Conservation (phyloP, 345 rosid genomes). For the Orychophragmus violaceus region DNA sequence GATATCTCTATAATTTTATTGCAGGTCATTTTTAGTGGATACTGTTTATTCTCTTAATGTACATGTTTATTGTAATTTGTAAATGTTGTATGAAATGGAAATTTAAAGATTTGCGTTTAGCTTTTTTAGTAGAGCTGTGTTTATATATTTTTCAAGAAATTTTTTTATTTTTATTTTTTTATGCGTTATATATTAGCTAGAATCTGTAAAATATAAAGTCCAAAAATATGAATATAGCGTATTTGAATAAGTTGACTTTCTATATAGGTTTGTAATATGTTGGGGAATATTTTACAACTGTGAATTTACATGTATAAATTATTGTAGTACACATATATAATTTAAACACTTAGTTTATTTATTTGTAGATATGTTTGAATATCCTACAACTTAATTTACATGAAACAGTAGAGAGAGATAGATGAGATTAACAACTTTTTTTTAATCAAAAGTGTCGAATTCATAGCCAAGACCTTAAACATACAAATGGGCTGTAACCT, state of each 20-base stretch:
- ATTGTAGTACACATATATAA: no score
- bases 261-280: neutral
- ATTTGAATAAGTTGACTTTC: neutral
- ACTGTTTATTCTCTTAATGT: slow-evolving; percentile 10
- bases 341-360: no score
- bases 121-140: no score
- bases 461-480: no score
- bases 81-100: slow-evolving; percentile 8
- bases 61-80: slow-evolving; percentile 20
- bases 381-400: neutral
- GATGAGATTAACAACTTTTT: no score
- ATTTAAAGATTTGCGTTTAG: neutral
- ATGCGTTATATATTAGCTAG: neutral
- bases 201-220: no score
- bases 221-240: neutral
- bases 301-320: neutral
- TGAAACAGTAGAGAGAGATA: neutral
- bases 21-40: slow-evolving; percentile 15
- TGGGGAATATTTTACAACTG: neutral
- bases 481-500: no score
- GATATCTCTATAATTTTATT: neutral
- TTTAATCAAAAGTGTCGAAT: no score
- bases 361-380: neutral
- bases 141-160: no score
- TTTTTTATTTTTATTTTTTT: neutral